A percentile compares a stretch with the other conserved stretches of the same genome.
Conservation (phyloP, 768 basidiomycete species). For the Termitomyces sp. region DNA sequence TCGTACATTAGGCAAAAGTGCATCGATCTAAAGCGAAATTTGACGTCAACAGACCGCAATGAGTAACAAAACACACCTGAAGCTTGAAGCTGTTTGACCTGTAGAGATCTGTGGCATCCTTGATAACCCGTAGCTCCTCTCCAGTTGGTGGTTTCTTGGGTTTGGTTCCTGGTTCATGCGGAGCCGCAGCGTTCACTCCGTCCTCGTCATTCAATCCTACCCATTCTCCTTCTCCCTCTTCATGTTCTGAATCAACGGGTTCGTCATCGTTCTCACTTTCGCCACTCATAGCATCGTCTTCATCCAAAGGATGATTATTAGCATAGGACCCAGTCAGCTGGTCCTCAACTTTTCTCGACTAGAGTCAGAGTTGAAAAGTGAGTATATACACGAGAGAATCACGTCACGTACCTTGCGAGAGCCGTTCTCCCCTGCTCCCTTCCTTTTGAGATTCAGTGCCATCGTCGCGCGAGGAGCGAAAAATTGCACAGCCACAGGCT, state of each 20-base stretch:
- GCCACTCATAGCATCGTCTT: constrained; percentile 8
- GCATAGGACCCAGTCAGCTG: background rate
- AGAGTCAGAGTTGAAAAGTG: background rate
- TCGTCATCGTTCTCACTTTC: constrained; percentile 3
- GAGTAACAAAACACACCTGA: constrained; percentile 51
- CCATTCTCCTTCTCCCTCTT: constrained; percentile 25
- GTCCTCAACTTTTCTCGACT: constrained; percentile 13
- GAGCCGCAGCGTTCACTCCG: constrained; percentile 1
- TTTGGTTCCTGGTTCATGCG: constrained; percentile 21
- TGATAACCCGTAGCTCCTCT: constrained; percentile 66
- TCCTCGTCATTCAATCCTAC: constrained; percentile 17
- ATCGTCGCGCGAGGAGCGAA: constrained; percentile 20
- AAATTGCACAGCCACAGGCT: constrained; percentile 30
- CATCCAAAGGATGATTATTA: constrained; percentile 8
- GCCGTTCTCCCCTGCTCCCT: constrained; percentile 16
- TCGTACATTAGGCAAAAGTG: constrained; percentile 70
- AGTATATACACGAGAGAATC: background rate
- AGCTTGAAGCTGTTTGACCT: constrained; percentile 81
- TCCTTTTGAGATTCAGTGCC: constrained; percentile 25
- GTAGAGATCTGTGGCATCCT: constrained; percentile 71
- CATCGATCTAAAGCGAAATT: constrained; percentile 60
- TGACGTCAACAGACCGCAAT: background rate
- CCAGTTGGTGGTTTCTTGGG: constrained; percentile 58
- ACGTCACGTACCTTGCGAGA: constrained; percentile 19
- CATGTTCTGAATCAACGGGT: constrained; percentile 9